Conservation (phyloP, 2,329 filamentous ascomycete genomes). For the Pyrenophora tritici-repentis region DNA sequence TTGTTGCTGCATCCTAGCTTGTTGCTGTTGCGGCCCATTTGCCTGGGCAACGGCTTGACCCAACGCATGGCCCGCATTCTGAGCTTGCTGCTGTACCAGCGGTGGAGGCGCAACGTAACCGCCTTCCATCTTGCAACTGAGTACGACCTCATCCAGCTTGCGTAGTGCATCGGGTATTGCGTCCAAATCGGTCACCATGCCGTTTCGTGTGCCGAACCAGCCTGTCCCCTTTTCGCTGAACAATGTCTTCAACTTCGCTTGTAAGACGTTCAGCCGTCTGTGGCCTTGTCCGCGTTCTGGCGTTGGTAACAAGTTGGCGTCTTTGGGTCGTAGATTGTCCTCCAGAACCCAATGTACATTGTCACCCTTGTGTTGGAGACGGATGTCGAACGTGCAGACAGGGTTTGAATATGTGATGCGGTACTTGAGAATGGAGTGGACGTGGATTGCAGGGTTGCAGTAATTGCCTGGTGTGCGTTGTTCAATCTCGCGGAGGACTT, state of each 20-base stretch:
- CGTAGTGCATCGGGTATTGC: slow-evolving; percentile 45
- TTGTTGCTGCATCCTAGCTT: slow-evolving; percentile 8
- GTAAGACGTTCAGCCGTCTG: slow-evolving; percentile 36
- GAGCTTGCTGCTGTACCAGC: slow-evolving; percentile 12
- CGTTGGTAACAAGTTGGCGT: slow-evolving; percentile 30
- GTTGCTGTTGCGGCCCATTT: slow-evolving; percentile 7
- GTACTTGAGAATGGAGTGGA: slow-evolving; percentile 45
- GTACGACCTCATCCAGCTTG: slow-evolving; percentile 46
- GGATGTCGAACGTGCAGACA: slow-evolving; percentile 47
- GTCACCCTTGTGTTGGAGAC: slow-evolving; percentile 39
- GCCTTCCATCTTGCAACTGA: slow-evolving; percentile 39
- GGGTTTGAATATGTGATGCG: slow-evolving; percentile 50
- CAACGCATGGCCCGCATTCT: slow-evolving; percentile 3
- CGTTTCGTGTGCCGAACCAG: slow-evolving; percentile 48
- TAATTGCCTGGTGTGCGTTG: slow-evolving; percentile 46
- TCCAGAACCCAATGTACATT: slow-evolving; percentile 46
- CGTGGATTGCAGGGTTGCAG: slow-evolving; percentile 40
- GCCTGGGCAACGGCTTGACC: slow-evolving; percentile 6
- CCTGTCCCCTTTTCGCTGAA: slow-evolving; percentile 37
- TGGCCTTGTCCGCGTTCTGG: slow-evolving; percentile 34
- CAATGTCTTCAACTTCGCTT: slow-evolving; percentile 40
- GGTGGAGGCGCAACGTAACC: slow-evolving; percentile 30
- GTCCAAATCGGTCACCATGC: slow-evolving; percentile 44
- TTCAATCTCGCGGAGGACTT: slow-evolving; percentile 65
- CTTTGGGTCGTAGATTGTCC: slow-evolving; percentile 33